phyloP scores from a whole-genome alignment of 2,329 filamentous ascomycete species.

The Botryotinia narcissicola region DNA sequence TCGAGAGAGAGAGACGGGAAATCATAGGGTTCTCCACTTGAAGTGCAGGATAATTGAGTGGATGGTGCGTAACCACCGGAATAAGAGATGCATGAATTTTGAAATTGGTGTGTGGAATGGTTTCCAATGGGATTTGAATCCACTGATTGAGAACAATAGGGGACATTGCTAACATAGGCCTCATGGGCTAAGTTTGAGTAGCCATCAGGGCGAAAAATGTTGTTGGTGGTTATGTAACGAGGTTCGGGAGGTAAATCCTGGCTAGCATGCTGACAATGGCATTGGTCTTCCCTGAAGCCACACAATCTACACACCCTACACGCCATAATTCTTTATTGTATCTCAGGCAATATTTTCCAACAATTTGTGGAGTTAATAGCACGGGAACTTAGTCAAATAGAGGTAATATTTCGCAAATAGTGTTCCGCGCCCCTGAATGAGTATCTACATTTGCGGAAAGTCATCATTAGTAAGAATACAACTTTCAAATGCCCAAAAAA shows the following conservation, averaged over 20 bases:
- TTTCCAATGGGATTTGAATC: background rate
- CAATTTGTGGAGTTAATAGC: background rate
- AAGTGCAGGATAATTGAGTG: background rate
- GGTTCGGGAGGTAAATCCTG: background rate
- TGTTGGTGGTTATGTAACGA: background rate
- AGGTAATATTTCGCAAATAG: background rate
- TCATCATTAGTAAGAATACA: background rate
- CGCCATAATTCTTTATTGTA: background rate
- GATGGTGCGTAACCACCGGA: background rate
- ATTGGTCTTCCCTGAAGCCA: background rate
- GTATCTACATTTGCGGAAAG: background rate
- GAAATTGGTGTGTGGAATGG: background rate
- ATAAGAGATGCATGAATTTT: background rate
- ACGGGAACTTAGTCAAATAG: background rate
- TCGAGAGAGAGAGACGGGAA: background rate
- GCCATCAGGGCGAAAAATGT: background rate
- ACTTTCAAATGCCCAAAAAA: background rate
- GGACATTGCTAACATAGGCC: background rate
- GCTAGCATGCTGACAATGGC: background rate
- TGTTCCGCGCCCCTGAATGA: background rate
- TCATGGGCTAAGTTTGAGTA: background rate
- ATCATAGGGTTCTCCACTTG: background rate
- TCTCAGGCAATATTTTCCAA: background rate
- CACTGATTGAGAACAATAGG: background rate
- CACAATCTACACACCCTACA: background rate